Evolutionary conservation across 1,139 yeast species (phyloP), one percentile per base, ranked within the genome.

Genomic region (Suhomyces anneliseae): DNA sequence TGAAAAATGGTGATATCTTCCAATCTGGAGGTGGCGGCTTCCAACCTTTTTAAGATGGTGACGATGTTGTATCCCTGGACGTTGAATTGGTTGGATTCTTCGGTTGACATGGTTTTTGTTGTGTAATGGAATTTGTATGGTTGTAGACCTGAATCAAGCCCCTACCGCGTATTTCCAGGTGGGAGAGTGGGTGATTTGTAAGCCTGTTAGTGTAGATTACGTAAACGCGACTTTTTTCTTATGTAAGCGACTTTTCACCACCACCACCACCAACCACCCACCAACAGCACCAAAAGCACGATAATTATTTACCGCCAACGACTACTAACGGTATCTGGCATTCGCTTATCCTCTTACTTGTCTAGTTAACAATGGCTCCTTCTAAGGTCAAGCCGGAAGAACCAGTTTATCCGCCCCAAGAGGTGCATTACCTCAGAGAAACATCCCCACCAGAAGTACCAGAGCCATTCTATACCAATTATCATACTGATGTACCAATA

Each of bases 11-110:
- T 87, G 47, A 90, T 83, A 66, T 90, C 97, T 61, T 90, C 97
- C 59, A 90, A 81, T 44, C 97, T 81, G 11, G 96, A 86, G 11
- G 97, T 90, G 36, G 97, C 97, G 14, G 96, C 93, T 67, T 90
- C 97, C 59, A 90, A 79, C 54, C 96, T 72, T 61, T 89, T 89
- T 69, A 89, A 79, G 48, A 89, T 78, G 49, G 95, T 89, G 40
- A 87, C 88, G 52, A 89, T 77, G 64, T 87, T 89, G 71, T 85
- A 87, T 24, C 95, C 93, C 59, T 86, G 93, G 39, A 85, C 81
- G 57, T 81, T 81, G 63, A 81, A 79, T 60, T 76, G 79, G 52
- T 66, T 72, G 37, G 19, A 31, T 58, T 81, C 81, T 59, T 82
- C 86, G 35, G 78, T 48, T 7, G 60, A 51, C 60, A 56, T 56